A percentile compares a stretch with the other conserved stretches of the same genome.
phyloP scores from a whole-genome alignment of 108 stramenopile genomes.

The Craspedostauros australis region DNA sequence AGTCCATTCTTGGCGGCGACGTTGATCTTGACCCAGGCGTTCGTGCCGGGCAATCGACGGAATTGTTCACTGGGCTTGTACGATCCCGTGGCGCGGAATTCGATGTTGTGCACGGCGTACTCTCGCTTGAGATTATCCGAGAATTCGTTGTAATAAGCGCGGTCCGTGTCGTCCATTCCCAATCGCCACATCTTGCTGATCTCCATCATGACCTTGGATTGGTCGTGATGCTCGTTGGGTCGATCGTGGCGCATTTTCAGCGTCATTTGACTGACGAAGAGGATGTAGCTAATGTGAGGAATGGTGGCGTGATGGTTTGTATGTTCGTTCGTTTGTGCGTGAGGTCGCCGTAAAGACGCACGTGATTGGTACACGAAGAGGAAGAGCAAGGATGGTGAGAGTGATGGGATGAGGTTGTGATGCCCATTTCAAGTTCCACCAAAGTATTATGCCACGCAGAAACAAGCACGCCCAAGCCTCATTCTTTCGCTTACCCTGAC shows the following conservation, averaged over 20 bases:
- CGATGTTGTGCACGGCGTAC: constrained; percentile 43
- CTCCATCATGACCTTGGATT: constrained; percentile 56
- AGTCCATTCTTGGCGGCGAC: constrained; percentile 47
- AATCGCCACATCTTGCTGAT: constrained; percentile 64
- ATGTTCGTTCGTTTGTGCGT: too few species aligned
- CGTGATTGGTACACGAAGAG: too few species aligned
- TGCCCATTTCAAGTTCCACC: too few species aligned
- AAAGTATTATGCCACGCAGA: too few species aligned
- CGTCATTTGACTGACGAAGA: constrained; percentile 74
- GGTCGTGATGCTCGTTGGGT: constrained; percentile 64
- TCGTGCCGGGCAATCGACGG: constrained; percentile 31
- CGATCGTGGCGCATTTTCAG: constrained; percentile 79
- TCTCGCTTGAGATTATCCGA: constrained; percentile 53
- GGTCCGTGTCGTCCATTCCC: constrained; percentile 40
- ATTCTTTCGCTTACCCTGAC: constrained; percentile 59
- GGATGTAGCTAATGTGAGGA: background rate
- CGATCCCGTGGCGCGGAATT: constrained; percentile 74
- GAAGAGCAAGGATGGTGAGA: too few species aligned
- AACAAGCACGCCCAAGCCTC: too few species aligned
- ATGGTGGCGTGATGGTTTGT: background rate
- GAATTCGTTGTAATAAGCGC: constrained; percentile 61
- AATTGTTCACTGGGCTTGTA: constrained; percentile 39
- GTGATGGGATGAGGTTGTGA: too few species aligned
- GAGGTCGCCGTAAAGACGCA: too few species aligned
- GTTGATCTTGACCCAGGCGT: constrained; percentile 57